Evolutionary conservation across 192 early-diverging fungal genomes (phyloP).

Genomic region (Podila minutissima): DNA sequence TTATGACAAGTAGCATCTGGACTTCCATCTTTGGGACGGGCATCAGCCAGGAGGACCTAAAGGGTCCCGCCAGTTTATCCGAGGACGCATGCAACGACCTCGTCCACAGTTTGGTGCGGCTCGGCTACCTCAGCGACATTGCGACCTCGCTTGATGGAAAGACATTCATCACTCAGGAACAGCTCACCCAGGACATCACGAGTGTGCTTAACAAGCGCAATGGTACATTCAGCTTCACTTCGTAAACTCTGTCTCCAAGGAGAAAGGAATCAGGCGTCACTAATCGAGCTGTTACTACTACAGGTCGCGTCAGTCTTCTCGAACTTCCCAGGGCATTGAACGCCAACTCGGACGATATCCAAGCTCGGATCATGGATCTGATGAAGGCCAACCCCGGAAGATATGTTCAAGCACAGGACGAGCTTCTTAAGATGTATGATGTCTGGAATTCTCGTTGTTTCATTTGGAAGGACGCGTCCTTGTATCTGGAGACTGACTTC

Average conservation of each 20-base stretch:
- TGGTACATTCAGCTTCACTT: conserved; percentile 1
- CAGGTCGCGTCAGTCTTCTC: conserved; percentile 31
- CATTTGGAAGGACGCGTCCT: neutral
- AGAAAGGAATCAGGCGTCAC: neutral
- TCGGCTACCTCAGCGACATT: conserved; percentile 31
- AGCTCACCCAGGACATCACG: conserved; percentile 26
- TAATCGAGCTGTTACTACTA: neutral
- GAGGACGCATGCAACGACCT: conserved; percentile 42
- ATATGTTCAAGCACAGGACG: conserved; percentile 32
- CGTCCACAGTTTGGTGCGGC: conserved; percentile 26
- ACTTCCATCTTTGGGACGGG: conserved; percentile 27
- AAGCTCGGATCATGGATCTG: conserved; percentile 18
- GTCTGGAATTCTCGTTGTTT: neutral
- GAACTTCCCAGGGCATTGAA: conserved; percentile 37
- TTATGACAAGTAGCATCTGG: conserved; percentile 37
- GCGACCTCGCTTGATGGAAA: conserved; percentile 30
- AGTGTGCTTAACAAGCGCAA: conserved; percentile 19
- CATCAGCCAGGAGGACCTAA: conserved; percentile 25
- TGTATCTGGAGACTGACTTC: neutral
- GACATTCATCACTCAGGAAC: conserved; percentile 44
- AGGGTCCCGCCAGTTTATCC: conserved; percentile 22
- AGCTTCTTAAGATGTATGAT: conserved; percentile 26
- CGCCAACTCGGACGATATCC: conserved; percentile 26
- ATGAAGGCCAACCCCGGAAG: conserved; percentile 9
- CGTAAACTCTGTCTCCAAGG: too few species aligned